Percentiles rank a stretch among this genome's conserved stretches.
Conservation (phyloP, 2,329 filamentous ascomycete genomes). For the Claviceps sp. region DNA sequence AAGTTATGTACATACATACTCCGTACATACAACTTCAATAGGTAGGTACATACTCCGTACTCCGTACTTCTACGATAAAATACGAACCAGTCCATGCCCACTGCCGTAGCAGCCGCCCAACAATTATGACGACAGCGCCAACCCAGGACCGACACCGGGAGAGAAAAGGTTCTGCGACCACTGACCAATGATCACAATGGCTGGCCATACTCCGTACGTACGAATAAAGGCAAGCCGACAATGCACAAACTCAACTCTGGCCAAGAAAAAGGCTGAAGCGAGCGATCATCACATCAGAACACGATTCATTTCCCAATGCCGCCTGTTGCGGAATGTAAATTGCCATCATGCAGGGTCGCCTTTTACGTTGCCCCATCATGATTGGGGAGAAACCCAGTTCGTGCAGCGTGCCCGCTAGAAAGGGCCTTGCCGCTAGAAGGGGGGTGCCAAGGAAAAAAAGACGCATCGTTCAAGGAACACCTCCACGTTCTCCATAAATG, state of each 20-base stretch:
- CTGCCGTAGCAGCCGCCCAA: background rate
- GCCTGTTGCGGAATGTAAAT: background rate
- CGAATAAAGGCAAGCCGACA: background rate
- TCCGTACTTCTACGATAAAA: background rate
- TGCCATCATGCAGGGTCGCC: slow-evolving; percentile 4
- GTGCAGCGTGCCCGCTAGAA: background rate
- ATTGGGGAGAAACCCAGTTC: background rate
- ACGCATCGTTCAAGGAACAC: slow-evolving; percentile 2
- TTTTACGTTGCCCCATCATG: background rate
- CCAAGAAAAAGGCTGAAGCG: background rate
- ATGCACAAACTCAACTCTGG: background rate
- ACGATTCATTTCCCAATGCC: background rate
- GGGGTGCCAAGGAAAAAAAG: slow-evolving; percentile 2
- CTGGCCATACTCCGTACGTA: background rate
- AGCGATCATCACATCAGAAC: background rate
- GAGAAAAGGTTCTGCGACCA: too few species aligned
- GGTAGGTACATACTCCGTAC: background rate
- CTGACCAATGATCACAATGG: background rate
- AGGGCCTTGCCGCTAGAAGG: background rate
- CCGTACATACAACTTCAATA: too few species aligned
- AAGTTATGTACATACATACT: too few species aligned
- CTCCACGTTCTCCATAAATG: slow-evolving; percentile 2
- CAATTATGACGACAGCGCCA: background rate
- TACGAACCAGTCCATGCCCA: background rate
- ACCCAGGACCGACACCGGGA: background rate